Base-by-base conservation (phyloP, 2,329 filamentous ascomycete genomes). In the Myotisia sp. region DNA sequence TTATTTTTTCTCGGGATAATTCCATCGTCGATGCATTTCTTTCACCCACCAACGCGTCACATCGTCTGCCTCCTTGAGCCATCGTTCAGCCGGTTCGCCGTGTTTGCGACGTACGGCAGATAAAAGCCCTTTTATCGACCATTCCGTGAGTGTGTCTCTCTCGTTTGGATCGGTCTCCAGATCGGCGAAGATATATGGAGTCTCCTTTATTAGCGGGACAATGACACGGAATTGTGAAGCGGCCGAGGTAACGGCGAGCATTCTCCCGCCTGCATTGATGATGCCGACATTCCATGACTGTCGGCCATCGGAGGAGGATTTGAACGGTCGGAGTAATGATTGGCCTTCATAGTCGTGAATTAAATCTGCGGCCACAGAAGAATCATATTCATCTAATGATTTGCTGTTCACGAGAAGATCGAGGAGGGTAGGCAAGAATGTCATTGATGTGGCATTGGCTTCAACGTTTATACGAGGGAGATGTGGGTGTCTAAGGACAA, bases 181-280 rank as follows among this genome's bases (percentile, higher is more conserved):
- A 20, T 60, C 45, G 1, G 54, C 55, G 43, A 62, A 62, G 29
- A 43, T 42, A 26, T 54, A 49, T 3, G 47, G 45, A 3, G 67
- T 79, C 39, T 84, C 81, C 59, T 94, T 86, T 51, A 84, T 71
- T 48, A 90, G 76, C 3, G 81, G 76, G 37, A 95, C 79, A 13
- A 49, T 44, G 86, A 86, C 34, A 74, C 65, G 33, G 94, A 68
- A 55, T 26, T 55, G 60, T 92, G 84, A 45, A 82, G 75, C 87
- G 85, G 95, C 42, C 67, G 69, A 1, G 82, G 76, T 54, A 86
- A 76, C 41, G 68, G 64, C 33, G 70, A 66, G 54, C 81, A 79
- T 42, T 42, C 49, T 18, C 42, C 53, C 20, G 38, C 42, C 52
- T 50, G 56, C 28, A 30, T 54, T 55, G 38, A 55, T 51, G 2